Percentiles rank a stretch among this genome's conserved stretches.
These are phyloP conservation scores for Viola pubescens DNA, from an alignment of 441 rosid species.

Conservation along the genomic window DNA sequence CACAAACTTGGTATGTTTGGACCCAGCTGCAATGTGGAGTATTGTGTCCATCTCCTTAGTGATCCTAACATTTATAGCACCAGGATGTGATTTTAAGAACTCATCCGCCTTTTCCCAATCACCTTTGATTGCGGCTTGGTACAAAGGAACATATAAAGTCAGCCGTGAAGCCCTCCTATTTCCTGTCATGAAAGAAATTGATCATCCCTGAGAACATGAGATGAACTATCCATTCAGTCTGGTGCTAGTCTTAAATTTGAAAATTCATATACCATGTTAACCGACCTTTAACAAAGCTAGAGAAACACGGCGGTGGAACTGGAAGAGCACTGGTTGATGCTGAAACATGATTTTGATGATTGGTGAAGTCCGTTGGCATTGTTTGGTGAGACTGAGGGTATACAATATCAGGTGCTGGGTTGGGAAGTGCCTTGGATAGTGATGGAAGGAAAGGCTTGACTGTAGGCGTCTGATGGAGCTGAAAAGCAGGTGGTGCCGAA, in stretches of 20 bases:
- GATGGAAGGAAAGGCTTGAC: neutral
- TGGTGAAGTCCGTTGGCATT: neutral
- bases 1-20: conserved; percentile 31
- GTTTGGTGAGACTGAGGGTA: neutral
- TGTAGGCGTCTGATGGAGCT: neutral
- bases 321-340: neutral
- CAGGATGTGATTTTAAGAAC: conserved; percentile 20
- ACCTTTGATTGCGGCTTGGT: conserved; percentile 34
- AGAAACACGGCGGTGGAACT: neutral
- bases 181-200: neutral
- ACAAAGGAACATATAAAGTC: conserved; percentile 19
- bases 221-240: no score
- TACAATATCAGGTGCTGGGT: neutral
- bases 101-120: conserved; percentile 30
- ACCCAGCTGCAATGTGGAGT: conserved; percentile 40
- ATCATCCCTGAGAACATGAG: neutral
- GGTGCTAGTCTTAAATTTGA: neutral
- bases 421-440: neutral
- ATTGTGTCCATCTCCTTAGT: conserved; percentile 27
- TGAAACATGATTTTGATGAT: neutral
- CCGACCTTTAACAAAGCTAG: neutral
- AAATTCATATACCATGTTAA: neutral
- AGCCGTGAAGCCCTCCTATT: conserved; percentile 2
- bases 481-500: neutral
- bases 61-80: conserved; percentile 26